Conservation (phyloP, 805 yeast species). For the Starmerella geochares region DNA sequence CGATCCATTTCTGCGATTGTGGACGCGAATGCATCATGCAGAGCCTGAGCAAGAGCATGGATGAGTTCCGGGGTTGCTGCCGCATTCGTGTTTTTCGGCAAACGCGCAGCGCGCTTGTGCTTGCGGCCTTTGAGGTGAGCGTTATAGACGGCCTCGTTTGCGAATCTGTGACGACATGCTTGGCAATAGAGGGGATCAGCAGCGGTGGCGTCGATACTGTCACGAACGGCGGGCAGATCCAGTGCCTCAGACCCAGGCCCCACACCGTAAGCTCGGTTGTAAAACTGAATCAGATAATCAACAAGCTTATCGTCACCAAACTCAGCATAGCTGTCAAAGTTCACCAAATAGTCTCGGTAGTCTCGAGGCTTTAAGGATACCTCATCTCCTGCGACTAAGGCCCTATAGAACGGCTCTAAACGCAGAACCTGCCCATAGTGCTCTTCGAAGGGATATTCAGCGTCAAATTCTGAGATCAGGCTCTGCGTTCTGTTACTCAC, state of each 20-base stretch:
- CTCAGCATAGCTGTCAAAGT: slow-evolving; percentile 32
- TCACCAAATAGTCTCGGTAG: slow-evolving; percentile 44
- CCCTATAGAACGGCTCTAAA: slow-evolving; percentile 25
- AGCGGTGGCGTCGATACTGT: neutral
- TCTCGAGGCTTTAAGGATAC: slow-evolving; percentile 13
- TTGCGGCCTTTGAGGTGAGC: slow-evolving; percentile 67
- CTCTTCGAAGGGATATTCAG: slow-evolving; percentile 42
- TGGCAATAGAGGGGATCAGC: slow-evolving; percentile 41
- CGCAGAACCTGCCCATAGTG: slow-evolving; percentile 48
- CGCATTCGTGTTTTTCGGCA: neutral
- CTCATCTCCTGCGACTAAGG: neutral
- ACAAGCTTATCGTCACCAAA: slow-evolving; percentile 35
- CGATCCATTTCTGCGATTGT: slow-evolving; percentile 60
- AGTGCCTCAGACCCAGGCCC: slow-evolving; percentile 23
- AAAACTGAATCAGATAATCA: slow-evolving; percentile 43
- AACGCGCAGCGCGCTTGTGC: slow-evolving; percentile 44
- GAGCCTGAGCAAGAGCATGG: neutral
- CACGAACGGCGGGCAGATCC: neutral
- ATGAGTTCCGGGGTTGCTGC: slow-evolving; percentile 23
- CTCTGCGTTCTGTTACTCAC: slow-evolving; percentile 44
- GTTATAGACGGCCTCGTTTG: slow-evolving; percentile 53
- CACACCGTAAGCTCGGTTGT: slow-evolving; percentile 43
- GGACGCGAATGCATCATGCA: slow-evolving; percentile 31
- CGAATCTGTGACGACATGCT: slow-evolving; percentile 53
- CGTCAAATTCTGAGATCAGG: slow-evolving; percentile 36